These are phyloP conservation scores for Thinopyrum elongatum DNA, from an alignment of 176 grass and related monocot genomes.

Conservation along the genomic window DNA sequence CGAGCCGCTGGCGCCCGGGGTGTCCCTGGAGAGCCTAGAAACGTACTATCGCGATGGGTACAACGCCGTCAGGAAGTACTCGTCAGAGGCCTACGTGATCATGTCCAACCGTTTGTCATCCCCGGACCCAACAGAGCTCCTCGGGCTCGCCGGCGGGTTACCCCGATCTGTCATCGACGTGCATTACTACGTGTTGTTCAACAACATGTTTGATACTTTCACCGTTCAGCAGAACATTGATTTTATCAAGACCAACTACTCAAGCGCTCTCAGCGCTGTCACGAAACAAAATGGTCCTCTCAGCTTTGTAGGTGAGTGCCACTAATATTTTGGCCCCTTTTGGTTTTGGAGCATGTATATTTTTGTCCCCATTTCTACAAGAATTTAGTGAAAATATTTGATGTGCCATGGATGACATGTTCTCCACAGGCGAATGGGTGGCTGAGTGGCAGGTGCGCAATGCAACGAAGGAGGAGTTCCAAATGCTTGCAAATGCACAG, in stretches of 20 bases:
- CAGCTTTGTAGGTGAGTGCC: conserved; percentile 43
- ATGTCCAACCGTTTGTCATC: conserved; percentile 47
- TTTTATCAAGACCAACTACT: conserved; percentile 24
- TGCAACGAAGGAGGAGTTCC: conserved; percentile 16
- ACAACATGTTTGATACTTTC: conserved; percentile 9
- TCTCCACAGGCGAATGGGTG: conserved; percentile 46
- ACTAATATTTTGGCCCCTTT: neutral
- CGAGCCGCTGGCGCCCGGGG: conserved; percentile 43
- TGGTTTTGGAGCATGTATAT: neutral
- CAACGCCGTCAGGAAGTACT: conserved; percentile 48
- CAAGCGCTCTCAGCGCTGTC: conserved; percentile 6
- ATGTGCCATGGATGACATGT: neutral
- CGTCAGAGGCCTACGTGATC: conserved; percentile 54
- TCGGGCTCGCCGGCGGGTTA: conserved; percentile 38
- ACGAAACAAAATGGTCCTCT: conserved; percentile 41
- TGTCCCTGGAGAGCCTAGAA: conserved; percentile 33
- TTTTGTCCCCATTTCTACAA: neutral
- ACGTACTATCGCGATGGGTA: conserved; percentile 69
- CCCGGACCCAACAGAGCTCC: conserved; percentile 25
- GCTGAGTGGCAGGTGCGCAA: conserved; percentile 21
- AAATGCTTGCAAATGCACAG: conserved; percentile 36
- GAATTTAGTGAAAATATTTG: neutral
- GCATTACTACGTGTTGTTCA: conserved; percentile 43
- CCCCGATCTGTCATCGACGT: conserved; percentile 40
- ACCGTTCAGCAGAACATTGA: conserved; percentile 63